Conservation (phyloP, 1,284 basidiomycete species). For the Boletus smithii region DNA sequence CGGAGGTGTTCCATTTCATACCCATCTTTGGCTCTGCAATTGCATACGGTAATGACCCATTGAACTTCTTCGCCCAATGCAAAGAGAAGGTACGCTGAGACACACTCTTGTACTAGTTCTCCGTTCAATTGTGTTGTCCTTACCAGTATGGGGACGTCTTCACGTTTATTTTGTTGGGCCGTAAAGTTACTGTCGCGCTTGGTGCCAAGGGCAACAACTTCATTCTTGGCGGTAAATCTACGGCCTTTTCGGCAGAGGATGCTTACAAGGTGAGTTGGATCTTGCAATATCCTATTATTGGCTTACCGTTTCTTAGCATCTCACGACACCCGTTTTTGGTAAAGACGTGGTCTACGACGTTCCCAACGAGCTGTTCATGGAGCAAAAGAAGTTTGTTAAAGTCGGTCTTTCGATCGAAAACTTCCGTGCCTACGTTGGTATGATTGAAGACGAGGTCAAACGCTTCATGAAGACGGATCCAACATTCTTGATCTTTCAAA, state of each 20-base stretch:
- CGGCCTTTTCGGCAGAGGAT: constrained; percentile 92
- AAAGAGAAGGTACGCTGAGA: constrained; percentile 75
- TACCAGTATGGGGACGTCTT: constrained; percentile 77
- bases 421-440: constrained; percentile 85
- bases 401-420: constrained; percentile 92
- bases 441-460: constrained; percentile 85
- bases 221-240: constrained; percentile 90
- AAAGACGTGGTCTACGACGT: constrained; percentile 98
- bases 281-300: not conserved
- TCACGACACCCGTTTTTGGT: constrained; percentile 93
- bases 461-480: constrained; percentile 65
- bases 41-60: constrained; percentile 78
- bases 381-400: constrained; percentile 98
- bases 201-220: constrained; percentile 94
- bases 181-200: constrained; percentile 88
- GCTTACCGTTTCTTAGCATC: constrained; percentile 49
- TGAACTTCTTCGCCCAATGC: constrained; percentile 71
- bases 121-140: constrained; percentile 3
- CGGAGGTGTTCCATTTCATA: constrained; percentile 76
- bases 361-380: constrained; percentile 97
- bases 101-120: not conserved
- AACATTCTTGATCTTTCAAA: constrained; percentile 59
- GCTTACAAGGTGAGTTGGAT: constrained; percentile 77
- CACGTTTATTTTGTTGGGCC: constrained; percentile 89
- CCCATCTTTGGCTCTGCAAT: constrained; percentile 76